Base-by-base conservation (phyloP, 1,139 yeast genomes). In the Eremothecium coryli region DNA sequence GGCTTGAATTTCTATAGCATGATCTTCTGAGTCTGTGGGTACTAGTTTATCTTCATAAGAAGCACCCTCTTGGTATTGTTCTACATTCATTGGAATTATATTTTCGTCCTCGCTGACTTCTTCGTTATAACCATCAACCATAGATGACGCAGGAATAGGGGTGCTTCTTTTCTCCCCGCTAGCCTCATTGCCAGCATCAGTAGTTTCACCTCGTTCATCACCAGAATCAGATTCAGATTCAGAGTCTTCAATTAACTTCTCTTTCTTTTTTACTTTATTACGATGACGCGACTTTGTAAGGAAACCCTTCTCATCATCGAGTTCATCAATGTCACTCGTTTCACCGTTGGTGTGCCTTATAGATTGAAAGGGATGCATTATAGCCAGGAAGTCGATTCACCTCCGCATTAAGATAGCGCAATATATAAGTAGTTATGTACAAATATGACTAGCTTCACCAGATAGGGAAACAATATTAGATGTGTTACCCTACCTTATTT, bases 1-100 rank as follows among this genome's bases (percentile, higher is more conserved):
- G 4, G 52, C 44, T 26, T 50, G 55, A 7, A 49, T 26, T 15
- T 32, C 26, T 11, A 42, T 21, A 12, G 12, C 16, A 16, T 11
- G 3, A n/a, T 5, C 4, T 5, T 25, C 28, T 4, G n/a, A 11
- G 12, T 25, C 28, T n/a, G 14, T 7, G 12, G 4, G 16, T 11
- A 4, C 16, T 4, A n/a, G 16, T n/a, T 25, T 16, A 13, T 25
- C 28, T 10, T 25, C 16, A 7, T 7, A 12, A 4, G 7, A 7
- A 20, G 10, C 22, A n/a, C n/a, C n/a, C 22, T 20, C 9, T 7
- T 20, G 7, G 22, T 8, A 20, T 10, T 20, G 9, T 8, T 32
- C 38, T 9, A 18, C 27, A 14, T 35, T 34, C 8, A 31, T 26
- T 4, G 32, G 35, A 23, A 35, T 28, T 34, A 35, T 35, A 14